Conservation (phyloP, 2,329 filamentous ascomycete species). For the Apiospora malaysiana region DNA sequence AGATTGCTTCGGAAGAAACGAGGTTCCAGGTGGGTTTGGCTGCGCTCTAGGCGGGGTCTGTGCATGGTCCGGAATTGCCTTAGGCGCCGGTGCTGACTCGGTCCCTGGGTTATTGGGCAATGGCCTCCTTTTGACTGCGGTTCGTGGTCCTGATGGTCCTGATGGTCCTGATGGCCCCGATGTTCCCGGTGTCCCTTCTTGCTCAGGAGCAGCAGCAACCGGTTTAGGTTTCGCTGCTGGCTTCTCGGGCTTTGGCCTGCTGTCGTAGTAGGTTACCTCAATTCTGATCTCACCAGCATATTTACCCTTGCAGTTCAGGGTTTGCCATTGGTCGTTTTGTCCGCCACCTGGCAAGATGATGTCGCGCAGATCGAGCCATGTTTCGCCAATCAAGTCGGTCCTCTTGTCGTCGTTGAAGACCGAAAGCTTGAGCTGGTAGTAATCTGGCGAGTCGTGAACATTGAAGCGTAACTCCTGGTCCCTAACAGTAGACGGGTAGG, state of each 20-base stretch:
- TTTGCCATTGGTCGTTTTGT: slow-evolving; percentile 94
- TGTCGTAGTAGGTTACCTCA: slow-evolving; percentile 96
- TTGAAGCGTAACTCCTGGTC: slow-evolving; percentile 96
- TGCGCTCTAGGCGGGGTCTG: slow-evolving; percentile 56
- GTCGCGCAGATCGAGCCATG: slow-evolving; percentile 82
- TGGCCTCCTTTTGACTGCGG: slow-evolving; percentile 80
- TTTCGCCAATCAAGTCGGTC: slow-evolving; percentile 94
- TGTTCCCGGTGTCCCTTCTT: slow-evolving; percentile 29
- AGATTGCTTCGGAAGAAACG: slow-evolving; percentile 57
- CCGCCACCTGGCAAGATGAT: slow-evolving; percentile 87
- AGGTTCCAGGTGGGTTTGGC: slow-evolving; percentile 45
- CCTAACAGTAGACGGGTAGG: slow-evolving; percentile 57
- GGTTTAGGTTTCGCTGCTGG: slow-evolving; percentile 60
- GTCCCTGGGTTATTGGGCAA: slow-evolving; percentile 79
- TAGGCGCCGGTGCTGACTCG: slow-evolving; percentile 51
- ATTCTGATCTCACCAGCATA: slow-evolving; percentile 95
- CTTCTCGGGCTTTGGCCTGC: slow-evolving; percentile 80
- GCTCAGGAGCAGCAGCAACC: slow-evolving; percentile 41
- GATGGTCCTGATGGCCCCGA: slow-evolving; percentile 13
- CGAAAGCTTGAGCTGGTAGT: slow-evolving; percentile 93
- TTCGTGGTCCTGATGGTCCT: slow-evolving; percentile 42
- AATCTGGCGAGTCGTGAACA: slow-evolving; percentile 95
- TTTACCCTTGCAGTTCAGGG: slow-evolving; percentile 85
- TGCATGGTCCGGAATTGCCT: slow-evolving; percentile 47
- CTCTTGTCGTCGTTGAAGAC: slow-evolving; percentile 99